Base-by-base conservation (phyloP, 2,329 filamentous ascomycete genomes). In the Seiridium cupressi region DNA sequence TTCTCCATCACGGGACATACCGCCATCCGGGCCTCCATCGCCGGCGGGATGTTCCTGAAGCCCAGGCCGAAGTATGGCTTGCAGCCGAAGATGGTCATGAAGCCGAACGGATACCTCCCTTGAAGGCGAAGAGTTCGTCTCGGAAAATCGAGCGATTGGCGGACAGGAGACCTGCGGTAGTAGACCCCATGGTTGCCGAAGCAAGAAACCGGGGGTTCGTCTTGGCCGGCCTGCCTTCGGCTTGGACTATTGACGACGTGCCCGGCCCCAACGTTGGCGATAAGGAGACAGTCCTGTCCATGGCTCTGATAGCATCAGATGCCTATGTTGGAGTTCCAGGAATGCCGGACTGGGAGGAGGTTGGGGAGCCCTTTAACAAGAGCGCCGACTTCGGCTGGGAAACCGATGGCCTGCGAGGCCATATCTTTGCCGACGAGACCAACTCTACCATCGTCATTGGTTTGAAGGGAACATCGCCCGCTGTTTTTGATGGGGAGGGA, bases 401-500 rank as follows among this genome's bases (percentile, higher is more conserved):
- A 72, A 80, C 79, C 42, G 93, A 98, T 72, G 94, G 94, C 3
- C 81, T 98, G 34, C 87, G 94, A 59, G 95, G 95, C 2, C 95
- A 99, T 73, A 88, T 99, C 59, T 98, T 94, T 76, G 89, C 91
- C 13, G 93, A 98, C 69, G 86, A 93, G 68, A 85, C 78, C 44
- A 97, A 98, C 74, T 86, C 86, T 42, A 98, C 94, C 1, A 83
- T 98, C 57, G 88, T 98, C 47, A 95, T 98, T 64, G 93, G 92
- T 4, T 77, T 99, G 60, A 99, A 99, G 77, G 95, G 94, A 58
- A 97, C 93, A 0, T 91, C 89, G 1, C 86, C 89, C 2, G 94
- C 95, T 10, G 88, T 98, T 3, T 98, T 97, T 71, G 94, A 98
- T 73, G 95, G 95, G n/a, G 91, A 94, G 44, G 94, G 93, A 56